Evolutionary conservation across 495 filamentous ascomycete species (phyloP), one percentile per base, ranked within the genome.

Genomic region (Bathelium albidoporum): DNA sequence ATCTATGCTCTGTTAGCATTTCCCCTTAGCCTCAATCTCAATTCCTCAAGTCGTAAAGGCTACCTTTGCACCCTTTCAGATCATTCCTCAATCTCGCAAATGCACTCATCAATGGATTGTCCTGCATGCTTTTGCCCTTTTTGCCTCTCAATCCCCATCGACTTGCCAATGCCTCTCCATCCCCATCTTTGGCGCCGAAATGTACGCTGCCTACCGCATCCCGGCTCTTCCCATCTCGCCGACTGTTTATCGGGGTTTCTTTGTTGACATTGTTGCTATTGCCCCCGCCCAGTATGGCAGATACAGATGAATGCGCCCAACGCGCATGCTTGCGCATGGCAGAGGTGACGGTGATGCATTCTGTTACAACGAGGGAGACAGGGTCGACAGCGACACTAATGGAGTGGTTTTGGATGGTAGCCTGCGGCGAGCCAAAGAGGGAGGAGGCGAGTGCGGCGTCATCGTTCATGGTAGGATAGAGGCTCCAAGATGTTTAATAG

Each of bases 331-430:
- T 99, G 69, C 95, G 90, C 87, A 99, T 96, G 31, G 91, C 91
- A 68, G 91, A 95, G 29, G 94, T 97, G 75, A 99, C 91, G 41
- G 91, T 88, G 73, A 99, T 97, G 74, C 95, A 99, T 87, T 99
- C 94, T 77, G 95, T 96, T 31, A 93, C 95, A 69, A 99, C 91
- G 64, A 99, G 77, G 49, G 95, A 91, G 61, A 97, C 90, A 2
- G 94, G 92, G 65, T 97, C 90, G 58, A 97, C 88, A 43, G 94
- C 92, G 53, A 97, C 91, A 12, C 90, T 75, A 32, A 83, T 41
- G 1, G 24, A 29, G 49, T 49, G 14, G 12, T 28, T 20, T 1
- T 43, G 58, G 12, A 14, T 5, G 16, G 58, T 18, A 7, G 20
- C 36, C 4, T 34, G 58, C 2, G 58, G 36, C 28, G 4, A 34